Conservation (phyloP, 2,329 filamentous ascomycete genomes). For the Cordyceps fumosorosea region DNA sequence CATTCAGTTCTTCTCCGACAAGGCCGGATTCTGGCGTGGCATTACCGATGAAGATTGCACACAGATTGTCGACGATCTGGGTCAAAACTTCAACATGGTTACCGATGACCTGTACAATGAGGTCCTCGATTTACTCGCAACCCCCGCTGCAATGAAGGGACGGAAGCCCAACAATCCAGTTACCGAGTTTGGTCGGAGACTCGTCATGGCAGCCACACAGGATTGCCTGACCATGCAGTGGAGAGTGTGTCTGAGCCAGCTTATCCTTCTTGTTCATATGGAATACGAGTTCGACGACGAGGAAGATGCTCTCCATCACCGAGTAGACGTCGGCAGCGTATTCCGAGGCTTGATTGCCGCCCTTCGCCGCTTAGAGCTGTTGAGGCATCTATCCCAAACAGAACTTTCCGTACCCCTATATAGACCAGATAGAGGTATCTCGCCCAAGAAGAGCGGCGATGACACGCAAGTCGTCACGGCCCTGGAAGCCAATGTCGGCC, state of each 20-base stretch:
- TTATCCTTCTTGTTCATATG: constrained; percentile 80
- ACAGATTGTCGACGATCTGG: constrained; percentile 61
- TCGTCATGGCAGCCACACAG: constrained; percentile 69
- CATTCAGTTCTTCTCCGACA: constrained; percentile 72
- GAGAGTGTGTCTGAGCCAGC: constrained; percentile 70
- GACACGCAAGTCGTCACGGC: constrained; percentile 47
- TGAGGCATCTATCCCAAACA: constrained; percentile 60
- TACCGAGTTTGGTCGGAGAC: constrained; percentile 69
- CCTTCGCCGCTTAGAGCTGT: constrained; percentile 67
- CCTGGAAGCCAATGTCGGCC: constrained; percentile 53
- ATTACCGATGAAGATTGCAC: constrained; percentile 77
- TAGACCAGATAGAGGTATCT: constrained; percentile 29
- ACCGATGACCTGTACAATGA: constrained; percentile 48
- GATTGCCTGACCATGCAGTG: constrained; percentile 70
- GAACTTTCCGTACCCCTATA: constrained; percentile 46
- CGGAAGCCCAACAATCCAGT: constrained; percentile 46
- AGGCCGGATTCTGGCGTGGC: constrained; percentile 68
- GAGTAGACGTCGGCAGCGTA: constrained; percentile 60
- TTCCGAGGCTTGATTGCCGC: constrained; percentile 64
- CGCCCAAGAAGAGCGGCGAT: constrained; percentile 36
- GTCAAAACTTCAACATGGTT: constrained; percentile 56
- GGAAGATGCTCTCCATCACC: constrained; percentile 55
- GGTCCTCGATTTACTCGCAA: constrained; percentile 40
- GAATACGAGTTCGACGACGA: constrained; percentile 73
- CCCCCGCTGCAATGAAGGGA: constrained; percentile 38